Percentiles rank a stretch among this genome's conserved stretches.
These are phyloP conservation scores for Penicillium mononematosum DNA, from an alignment of 495 filamentous ascomycete genomes.

Conservation along the genomic window DNA sequence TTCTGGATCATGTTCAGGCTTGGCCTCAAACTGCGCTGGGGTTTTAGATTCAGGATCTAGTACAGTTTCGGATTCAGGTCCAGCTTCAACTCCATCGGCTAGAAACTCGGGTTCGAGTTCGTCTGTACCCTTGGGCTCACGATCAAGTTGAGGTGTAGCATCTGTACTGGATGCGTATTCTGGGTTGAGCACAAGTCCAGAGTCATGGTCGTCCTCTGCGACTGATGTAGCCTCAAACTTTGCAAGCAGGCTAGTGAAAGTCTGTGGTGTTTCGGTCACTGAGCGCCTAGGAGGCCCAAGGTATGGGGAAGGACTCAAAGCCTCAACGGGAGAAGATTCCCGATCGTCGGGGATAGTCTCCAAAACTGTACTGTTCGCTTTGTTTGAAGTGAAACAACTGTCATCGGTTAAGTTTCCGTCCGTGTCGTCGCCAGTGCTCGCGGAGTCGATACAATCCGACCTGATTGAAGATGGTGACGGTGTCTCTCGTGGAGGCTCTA, in stretches of 20 bases:
- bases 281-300: conserved; percentile 23
- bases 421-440: conserved; percentile 39
- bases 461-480: conserved; percentile 13
- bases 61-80: background rate
- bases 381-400: conserved; percentile 30
- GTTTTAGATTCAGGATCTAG: background rate
- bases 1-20: background rate
- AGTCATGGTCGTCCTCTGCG: conserved; percentile 28
- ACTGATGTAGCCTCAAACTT: conserved; percentile 44
- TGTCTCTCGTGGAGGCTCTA: conserved; percentile 4
- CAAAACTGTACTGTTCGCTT: conserved; percentile 27
- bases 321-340: conserved; percentile 20
- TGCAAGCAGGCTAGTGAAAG: conserved; percentile 44
- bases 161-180: conserved; percentile 28
- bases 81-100: conserved; percentile 39
- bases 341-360: conserved; percentile 31
- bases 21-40: background rate
- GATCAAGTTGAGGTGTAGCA: background rate
- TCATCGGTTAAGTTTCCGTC: conserved; percentile 44
- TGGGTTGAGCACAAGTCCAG: conserved; percentile 48
- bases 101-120: conserved; percentile 33
- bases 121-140: background rate
- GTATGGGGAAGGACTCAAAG: conserved; percentile 18
- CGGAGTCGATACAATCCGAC: conserved; percentile 26
- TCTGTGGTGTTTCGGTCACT: conserved; percentile 43